Evolutionary conservation across 2,329 filamentous ascomycete species (phyloP), one percentile per base, ranked within the genome.

Genomic region (Tricladium varicosporioides): DNA sequence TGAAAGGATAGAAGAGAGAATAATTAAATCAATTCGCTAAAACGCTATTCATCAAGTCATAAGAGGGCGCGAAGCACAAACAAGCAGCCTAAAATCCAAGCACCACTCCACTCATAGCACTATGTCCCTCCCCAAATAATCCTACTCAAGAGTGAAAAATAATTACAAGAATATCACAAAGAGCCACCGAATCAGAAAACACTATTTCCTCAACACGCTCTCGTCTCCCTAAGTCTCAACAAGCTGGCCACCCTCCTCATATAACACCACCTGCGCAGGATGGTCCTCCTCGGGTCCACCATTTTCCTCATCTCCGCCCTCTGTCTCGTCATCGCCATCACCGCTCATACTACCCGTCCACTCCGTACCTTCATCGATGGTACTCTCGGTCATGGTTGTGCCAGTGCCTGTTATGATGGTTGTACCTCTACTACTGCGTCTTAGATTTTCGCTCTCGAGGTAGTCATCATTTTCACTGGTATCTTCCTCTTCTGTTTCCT

Each of bases 401-500:
- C 62, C 64, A 5, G 63, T 65, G 11, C 53, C 60, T 2, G 63
- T 66, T 31, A 67, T 53, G 14, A 69, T 63, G 1, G 67, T 68
- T 9, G 67, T 69, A 5, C 66, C 68, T 18, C 60, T 56, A 56
- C 69, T 71, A 51, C 62, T 71, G 57, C 67, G 63, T 49, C 71
- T 66, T 59, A 65, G 62, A 13, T 63, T 69, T 46, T 59, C 65
- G 22, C 54, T 61, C 31, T 69, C 66, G 16, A 62, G 69, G 7
- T 56, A 60, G 2, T 64, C 60, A 5, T 43, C 63, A 27, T 59
- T 40, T 44, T 63, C 56, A 18, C 33, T 53, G 11, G 63, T 63
- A 11, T 68, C 63, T 33, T 70, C 66, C 27, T 89, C 86, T 44
- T 85, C 80, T 48, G 80, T 81, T 68, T 89, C 86, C n/a, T 78